Conservation (phyloP, 768 basidiomycete species). For the Trametes punicea region DNA sequence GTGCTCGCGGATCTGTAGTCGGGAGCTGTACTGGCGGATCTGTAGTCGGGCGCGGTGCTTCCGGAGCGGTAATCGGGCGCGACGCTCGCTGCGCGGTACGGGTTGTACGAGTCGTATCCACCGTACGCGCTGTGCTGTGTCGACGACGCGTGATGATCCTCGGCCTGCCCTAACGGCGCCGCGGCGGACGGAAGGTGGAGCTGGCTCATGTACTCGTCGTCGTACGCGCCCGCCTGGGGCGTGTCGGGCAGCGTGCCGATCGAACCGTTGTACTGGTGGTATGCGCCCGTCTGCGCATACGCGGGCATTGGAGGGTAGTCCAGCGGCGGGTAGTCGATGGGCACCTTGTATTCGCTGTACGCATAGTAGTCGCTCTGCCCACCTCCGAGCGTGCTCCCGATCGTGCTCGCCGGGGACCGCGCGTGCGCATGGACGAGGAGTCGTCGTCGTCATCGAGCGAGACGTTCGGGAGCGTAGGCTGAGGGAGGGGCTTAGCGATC, state of each 20-base stretch:
- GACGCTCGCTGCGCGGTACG: constrained; percentile 11
- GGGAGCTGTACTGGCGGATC: constrained; percentile 6
- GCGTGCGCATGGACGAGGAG: constrained; percentile 51
- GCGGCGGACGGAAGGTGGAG: constrained; percentile 55
- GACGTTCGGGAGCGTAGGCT: constrained; percentile 92
- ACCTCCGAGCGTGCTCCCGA: constrained; percentile 52
- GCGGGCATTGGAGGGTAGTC: constrained; percentile 74
- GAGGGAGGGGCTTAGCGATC: constrained; percentile 76
- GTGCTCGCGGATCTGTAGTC: constrained; percentile 8
- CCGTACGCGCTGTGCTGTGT: constrained; percentile 14
- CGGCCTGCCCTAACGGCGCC: constrained; percentile 49
- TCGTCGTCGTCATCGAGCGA: constrained; percentile 79
- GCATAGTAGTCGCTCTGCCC: constrained; percentile 46
- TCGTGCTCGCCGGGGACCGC: too few relatives aligned
- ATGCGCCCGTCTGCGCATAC: constrained; percentile 61
- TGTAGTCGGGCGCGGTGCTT: constrained; percentile 12
- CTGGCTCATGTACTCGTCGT: constrained; percentile 69
- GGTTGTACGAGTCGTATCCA: constrained; percentile 17
- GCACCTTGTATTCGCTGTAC: constrained; percentile 46
- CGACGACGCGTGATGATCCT: constrained; percentile 8
- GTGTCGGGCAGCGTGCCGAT: constrained; percentile 55
- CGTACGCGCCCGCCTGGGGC: constrained; percentile 44
- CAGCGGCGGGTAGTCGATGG: constrained; percentile 31
- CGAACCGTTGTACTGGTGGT: constrained; percentile 60
- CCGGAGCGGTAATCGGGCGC: constrained; percentile 14